phyloP scores from a whole-genome alignment of 73 alveolate genomes.

The Urostyla sp. region DNA sequence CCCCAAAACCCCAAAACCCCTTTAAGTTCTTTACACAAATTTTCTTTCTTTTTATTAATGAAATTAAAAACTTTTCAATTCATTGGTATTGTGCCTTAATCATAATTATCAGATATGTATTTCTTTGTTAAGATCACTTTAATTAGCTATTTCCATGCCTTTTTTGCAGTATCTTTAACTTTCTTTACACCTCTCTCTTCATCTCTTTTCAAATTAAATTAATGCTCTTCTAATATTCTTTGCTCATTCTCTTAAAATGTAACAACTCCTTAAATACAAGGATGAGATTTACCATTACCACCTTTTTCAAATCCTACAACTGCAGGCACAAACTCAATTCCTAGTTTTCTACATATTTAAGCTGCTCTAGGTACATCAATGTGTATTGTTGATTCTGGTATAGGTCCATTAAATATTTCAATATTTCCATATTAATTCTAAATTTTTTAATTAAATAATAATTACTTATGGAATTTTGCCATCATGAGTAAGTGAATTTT shows the following conservation, averaged over 20 bases:
- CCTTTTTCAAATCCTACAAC: conserved; percentile 74
- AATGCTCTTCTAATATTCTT: conserved; percentile 20
- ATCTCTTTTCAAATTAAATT: not conserved
- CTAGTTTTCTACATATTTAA: conserved; percentile 44
- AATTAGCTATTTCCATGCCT: conserved; percentile 48
- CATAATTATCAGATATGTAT: conserved; percentile 47
- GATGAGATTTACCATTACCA: conserved; percentile 56
- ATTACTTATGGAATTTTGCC: conserved; percentile 62
- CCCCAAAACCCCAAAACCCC: too few relatives aligned
- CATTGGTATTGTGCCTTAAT: conserved; percentile 24
- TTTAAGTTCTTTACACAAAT: too few relatives aligned
- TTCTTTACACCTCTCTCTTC: conserved; percentile 38
- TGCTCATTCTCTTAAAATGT: conserved; percentile 30
- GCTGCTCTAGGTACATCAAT: conserved; percentile 54
- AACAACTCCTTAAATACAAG: conserved; percentile 61
- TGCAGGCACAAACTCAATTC: conserved; percentile 51
- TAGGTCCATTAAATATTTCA: conserved; percentile 54
- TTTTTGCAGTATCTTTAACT: conserved; percentile 45
- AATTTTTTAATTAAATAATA: not conserved
- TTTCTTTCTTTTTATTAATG: too few relatives aligned
- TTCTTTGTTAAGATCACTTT: conserved; percentile 57
- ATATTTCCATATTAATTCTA: conserved; percentile 68
- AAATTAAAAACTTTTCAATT: too few relatives aligned
- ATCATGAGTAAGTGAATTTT: conserved; percentile 53
- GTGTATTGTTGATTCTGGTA: conserved; percentile 50